A percentile compares a stretch with the other conserved stretches of the same genome.
Conservation (phyloP, 2,329 filamentous ascomycete species). For the Sporothrix humicola region DNA sequence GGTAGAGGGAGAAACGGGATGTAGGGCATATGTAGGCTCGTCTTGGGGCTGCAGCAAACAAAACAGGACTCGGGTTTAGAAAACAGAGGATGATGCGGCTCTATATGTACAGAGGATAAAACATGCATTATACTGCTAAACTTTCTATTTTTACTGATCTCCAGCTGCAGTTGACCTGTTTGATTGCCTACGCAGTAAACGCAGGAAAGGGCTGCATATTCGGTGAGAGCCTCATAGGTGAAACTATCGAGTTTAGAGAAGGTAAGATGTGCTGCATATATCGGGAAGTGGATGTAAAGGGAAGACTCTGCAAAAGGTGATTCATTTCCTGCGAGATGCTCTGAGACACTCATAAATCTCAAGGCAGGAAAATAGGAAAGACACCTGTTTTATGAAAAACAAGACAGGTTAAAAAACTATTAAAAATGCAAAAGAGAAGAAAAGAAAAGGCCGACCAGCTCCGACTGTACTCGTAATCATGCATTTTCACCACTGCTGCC, state of each 20-base stretch:
- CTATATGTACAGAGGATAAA: not conserved
- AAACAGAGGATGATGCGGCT: not conserved
- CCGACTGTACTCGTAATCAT: not conserved
- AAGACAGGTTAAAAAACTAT: too few relatives aligned
- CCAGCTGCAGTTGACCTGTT: not conserved
- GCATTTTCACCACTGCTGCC: not conserved
- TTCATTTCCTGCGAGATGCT: not conserved
- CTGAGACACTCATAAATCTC: not conserved
- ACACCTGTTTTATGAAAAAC: too few relatives aligned
- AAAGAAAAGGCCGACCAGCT: not conserved
- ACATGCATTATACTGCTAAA: not conserved
- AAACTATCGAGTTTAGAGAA: constrained; percentile 13
- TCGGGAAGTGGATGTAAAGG: too few relatives aligned
- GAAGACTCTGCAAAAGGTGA: not conserved
- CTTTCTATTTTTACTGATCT: not conserved
- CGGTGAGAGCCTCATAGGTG: not conserved
- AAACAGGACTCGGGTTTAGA: not conserved
- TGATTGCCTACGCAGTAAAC: constrained; percentile 11
- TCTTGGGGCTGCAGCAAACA: too few relatives aligned
- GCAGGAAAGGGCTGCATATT: not conserved
- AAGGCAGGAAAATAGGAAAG: not conserved
- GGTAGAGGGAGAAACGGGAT: too few relatives aligned
- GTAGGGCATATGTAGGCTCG: too few relatives aligned
- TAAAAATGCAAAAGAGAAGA: too few relatives aligned
- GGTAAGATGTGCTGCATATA: not conserved